phyloP scores from a whole-genome alignment of 257 asterid species.

The Solanum pennellii region DNA sequence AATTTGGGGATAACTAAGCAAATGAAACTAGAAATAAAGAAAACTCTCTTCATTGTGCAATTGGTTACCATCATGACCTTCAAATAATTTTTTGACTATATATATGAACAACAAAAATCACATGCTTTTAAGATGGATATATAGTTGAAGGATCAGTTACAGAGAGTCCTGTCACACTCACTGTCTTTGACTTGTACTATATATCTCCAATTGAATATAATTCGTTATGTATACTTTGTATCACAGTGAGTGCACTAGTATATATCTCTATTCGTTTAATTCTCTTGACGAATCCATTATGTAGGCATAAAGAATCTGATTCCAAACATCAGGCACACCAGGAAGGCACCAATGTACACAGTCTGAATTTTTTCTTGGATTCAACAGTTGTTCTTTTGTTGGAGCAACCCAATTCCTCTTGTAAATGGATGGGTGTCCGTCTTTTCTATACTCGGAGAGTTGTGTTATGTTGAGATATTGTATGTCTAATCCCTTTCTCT shows the following conservation, averaged over 20 bases:
- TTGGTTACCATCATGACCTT: no score
- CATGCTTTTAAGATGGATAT: no score
- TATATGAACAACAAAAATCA: no score
- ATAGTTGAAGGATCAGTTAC: no score
- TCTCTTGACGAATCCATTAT: neutral
- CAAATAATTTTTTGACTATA: no score
- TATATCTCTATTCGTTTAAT: neutral
- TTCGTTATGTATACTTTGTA: neutral
- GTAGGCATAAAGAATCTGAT: conserved; percentile 21
- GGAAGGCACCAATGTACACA: conserved; percentile 42
- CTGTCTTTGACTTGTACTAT: no score
- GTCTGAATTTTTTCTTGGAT: conserved; percentile 19
- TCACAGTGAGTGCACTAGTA: neutral
- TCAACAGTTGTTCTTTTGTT: conserved; percentile 3
- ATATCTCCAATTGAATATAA: neutral
- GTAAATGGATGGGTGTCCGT: conserved; percentile 29
- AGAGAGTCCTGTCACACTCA: no score
- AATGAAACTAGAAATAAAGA: no score
- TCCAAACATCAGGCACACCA: conserved; percentile 38
- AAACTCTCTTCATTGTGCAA: no score
- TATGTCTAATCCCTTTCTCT: conserved; percentile 13
- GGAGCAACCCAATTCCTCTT: conserved; percentile 16
- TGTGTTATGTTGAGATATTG: conserved; percentile 25
- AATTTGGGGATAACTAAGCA: no score
- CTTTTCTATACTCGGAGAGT: conserved; percentile 28